Evolutionary conservation across 768 basidiomycete genomes (phyloP), one percentile per base, ranked within the genome.

Genomic region (Suillus luteus): DNA sequence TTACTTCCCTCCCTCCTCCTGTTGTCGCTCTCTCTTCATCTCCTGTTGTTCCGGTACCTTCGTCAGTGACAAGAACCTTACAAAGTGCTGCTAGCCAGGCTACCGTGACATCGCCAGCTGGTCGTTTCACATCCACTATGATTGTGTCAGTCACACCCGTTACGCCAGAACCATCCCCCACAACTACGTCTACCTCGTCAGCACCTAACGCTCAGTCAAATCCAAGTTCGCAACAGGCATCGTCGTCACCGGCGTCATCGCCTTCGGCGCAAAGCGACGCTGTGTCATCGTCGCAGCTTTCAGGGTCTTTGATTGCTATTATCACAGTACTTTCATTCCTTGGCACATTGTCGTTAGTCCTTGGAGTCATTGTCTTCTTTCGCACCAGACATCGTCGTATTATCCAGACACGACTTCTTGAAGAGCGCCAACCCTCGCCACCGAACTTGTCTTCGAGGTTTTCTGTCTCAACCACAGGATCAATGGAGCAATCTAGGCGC

Each of bases 271-370:
- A 52, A 41, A 33, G 35, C 38, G 15, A 51, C 62, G 55, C n/a
- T 61, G 22, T 22, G 49, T 62, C 55, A 33, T 57, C 65, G 15
- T 51, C 60, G 46, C 38, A 64, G 12, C 40, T 57, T 35, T 37
- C 62, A 40, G 62, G 41, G 19, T 61, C 64, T 22, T 57, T 71
- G 11, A 67, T 72, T 40, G 67, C 65, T 24, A 66, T 70, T 55
- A 66, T 70, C 46, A 55, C 59, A 17, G 51, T 66, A 4, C 33
- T 65, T 17, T 68, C 68, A 43, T 52, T 68, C 33, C 55, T 72
- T 27, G 68, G 41, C 24, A 33, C 67, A 10, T 11, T 68, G 11
- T 69, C 71, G 33, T 61, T 72, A 43, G 57, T 62, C 9, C 22
- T 69, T 12, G 71, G 68, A 24, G 14, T 61, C 2, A 62, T 66